phyloP scores from a whole-genome alignment of 257 asterid genomes.

The Asclepias syriaca region DNA sequence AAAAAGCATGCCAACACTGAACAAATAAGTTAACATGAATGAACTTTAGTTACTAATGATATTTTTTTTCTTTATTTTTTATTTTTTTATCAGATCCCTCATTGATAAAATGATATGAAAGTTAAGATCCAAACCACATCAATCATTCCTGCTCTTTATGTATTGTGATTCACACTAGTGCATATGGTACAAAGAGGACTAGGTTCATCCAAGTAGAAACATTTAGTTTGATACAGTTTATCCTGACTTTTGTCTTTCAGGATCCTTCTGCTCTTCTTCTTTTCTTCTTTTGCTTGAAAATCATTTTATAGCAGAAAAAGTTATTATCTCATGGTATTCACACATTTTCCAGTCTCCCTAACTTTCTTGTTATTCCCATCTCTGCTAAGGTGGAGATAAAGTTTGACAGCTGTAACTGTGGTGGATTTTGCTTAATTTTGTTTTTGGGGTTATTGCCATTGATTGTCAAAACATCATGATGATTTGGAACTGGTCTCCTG shows the following conservation, averaged over 20 bases:
- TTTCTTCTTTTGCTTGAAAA: background rate
- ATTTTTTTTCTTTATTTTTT: background rate
- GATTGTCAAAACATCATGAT: background rate
- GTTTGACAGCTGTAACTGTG: background rate
- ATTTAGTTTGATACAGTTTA: background rate
- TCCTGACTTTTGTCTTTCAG: background rate
- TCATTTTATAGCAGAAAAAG: background rate
- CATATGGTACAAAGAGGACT: background rate
- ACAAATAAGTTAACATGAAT: background rate
- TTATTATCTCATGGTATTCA: background rate
- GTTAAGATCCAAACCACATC: background rate
- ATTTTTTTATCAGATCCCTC: background rate
- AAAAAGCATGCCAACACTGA: background rate
- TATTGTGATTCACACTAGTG: background rate
- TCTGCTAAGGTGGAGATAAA: background rate
- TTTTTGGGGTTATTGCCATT: background rate
- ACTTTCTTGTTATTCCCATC: background rate
- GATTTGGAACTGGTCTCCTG: background rate
- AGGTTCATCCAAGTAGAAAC: background rate
- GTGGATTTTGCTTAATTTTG: background rate
- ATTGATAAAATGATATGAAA: background rate
- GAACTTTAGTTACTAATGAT: background rate
- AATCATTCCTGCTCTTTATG: background rate
- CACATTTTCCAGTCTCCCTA: background rate
- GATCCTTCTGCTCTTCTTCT: constrained; percentile 1